Base-by-base conservation (phyloP, 371 early-diverging fungal genomes). In the Coemansia sp. region DNA sequence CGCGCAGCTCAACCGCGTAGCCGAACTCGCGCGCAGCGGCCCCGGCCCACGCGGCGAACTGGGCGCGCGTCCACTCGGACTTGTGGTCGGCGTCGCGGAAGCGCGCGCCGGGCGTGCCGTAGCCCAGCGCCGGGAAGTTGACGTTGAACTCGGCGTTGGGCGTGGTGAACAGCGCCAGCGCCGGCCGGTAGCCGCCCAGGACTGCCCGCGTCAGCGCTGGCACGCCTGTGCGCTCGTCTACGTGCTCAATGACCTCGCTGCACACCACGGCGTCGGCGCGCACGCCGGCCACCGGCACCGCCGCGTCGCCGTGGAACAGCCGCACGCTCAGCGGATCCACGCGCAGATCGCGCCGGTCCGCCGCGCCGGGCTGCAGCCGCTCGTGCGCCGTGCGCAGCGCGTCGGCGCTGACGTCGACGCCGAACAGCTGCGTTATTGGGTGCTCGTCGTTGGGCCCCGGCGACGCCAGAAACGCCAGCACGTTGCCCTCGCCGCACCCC, bases 91-190 rank as follows among this genome's bases (percentile, higher is more conserved):
- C 84, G 68, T 94, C 86, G 36, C 97, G 83, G 59, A 92, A 84
- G 11, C 43, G 72, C 2, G 86, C 76, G 3, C 84, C 72, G 0
- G 81, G 77, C n/a, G 87, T 86, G n/a, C 89, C 90, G 69, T 91
- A 91, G 12, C 81, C 78, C 42, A 94, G 82, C 2, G 83, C 69
- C 0, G 89, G 87, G 65, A 94, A 94, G 64, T 90, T 69, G 14
- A 89, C 80, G 69, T 96, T 96, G 79, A 91, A 96, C 77, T 94
- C 95, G 34, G 86, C 88, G 67, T 96, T 96, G 6, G 92, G 90
- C 1, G 90, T 91, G 2, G 90, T 86, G 14, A 90, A 82, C 36
- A 91, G 77, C 52, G 90, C 69, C 9, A 86, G 9, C 5, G 80
- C 67, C 2, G 96, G 93, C 1, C 77, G 72, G 66, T 91, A 90